These are phyloP conservation scores for Liquidambar formosana DNA, from an alignment of 164 flowering plant genomes.

Conservation along the genomic window DNA sequence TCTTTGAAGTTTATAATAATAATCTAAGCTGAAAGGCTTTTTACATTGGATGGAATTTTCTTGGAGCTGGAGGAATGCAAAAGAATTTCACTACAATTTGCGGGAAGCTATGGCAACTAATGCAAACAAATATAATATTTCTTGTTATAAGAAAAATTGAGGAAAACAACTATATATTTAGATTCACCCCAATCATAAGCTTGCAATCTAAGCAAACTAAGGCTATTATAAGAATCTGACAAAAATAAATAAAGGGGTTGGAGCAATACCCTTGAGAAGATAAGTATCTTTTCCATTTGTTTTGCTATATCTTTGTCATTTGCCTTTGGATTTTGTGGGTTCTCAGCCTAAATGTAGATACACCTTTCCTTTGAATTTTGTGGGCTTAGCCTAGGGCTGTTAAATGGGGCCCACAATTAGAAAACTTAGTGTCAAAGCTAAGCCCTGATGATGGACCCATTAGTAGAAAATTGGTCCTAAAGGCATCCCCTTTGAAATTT, in stretches of 20 bases:
- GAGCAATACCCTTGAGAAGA: conserved; percentile 61
- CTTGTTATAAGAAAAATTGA: conserved; percentile 13
- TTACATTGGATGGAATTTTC: conserved; percentile 6
- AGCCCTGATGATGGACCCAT: conserved; percentile 26
- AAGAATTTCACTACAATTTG: conserved; percentile 20
- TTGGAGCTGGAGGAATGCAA: conserved; percentile 14
- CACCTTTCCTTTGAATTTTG: too few species aligned
- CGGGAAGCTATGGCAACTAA: conserved; percentile 8
- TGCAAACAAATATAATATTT: conserved; percentile 6
- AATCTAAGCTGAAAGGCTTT: background rate
- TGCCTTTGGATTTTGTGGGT: too few species aligned
- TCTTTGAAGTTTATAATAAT: conserved; percentile 7
- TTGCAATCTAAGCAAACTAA: conserved; percentile 49
- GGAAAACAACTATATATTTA: conserved; percentile 10
- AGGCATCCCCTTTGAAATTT: conserved; percentile 41
- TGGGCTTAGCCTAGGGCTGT: conserved; percentile 38
- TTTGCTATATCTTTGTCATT: conserved; percentile 46
- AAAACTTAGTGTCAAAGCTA: conserved; percentile 36
- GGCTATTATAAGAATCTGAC: conserved; percentile 77
- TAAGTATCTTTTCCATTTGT: conserved; percentile 50
- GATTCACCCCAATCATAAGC: conserved; percentile 44
- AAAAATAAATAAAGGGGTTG: conserved; percentile 47
- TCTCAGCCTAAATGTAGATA: too few species aligned
- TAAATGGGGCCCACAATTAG: conserved; percentile 29
- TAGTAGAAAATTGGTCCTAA: conserved; percentile 34